A percentile compares a stretch with the other conserved stretches of the same genome.
phyloP scores from a whole-genome alignment of 2,329 filamentous ascomycete species.

The Coniochaeta sp. region DNA sequence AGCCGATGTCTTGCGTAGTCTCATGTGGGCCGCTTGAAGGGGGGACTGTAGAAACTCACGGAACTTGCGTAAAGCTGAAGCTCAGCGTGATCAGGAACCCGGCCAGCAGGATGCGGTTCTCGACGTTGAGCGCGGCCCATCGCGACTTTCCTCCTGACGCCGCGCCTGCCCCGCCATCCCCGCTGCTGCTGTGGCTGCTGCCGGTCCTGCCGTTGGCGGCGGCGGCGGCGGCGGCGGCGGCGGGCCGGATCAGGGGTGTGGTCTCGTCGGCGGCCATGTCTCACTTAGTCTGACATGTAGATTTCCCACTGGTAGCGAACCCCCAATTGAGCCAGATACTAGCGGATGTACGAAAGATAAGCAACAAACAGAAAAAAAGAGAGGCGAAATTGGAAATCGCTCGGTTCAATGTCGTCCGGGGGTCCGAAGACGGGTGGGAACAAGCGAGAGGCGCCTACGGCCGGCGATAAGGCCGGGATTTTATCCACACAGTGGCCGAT shows the following conservation, averaged over 20 bases:
- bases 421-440: not conserved
- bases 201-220: not conserved
- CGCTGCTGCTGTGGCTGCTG: not conserved
- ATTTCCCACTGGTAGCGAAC: no score
- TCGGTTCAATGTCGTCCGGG: no score
- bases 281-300: not conserved
- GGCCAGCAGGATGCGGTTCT: slow-evolving; percentile 33
- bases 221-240: no score
- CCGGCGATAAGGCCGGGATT: not conserved
- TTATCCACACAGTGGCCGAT: no score
- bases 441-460: no score
- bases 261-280: not conserved
- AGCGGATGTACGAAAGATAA: no score
- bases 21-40: not conserved
- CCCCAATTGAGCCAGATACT: no score
- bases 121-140: not conserved
- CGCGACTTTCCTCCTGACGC: not conserved
- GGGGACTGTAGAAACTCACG: slow-evolving; percentile 19
- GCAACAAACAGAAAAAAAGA: no score
- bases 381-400: no score
- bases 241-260: not conserved
- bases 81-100: slow-evolving; percentile 49
- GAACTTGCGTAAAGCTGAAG: slow-evolving; percentile 38
- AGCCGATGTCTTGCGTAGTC: not conserved
- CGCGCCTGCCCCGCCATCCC: not conserved